Evolutionary conservation across 371 early-diverging fungal species (phyloP).

Genomic region (Cokeromyces recurvatus): DNA sequence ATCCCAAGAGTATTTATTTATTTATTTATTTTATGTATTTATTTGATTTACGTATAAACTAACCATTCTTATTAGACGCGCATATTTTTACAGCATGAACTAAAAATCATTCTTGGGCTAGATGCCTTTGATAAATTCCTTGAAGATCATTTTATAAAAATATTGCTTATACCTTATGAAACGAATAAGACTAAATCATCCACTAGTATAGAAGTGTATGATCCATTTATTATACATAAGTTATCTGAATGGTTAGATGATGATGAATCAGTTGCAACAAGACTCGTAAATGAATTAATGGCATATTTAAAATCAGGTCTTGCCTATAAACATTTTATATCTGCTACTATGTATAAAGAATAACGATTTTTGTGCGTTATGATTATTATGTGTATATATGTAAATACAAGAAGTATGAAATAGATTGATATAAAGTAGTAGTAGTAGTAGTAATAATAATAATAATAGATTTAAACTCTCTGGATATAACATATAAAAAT

Average conservation of each 20-base stretch:
- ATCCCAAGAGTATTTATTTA: conserved; percentile 29
- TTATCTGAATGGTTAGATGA: conserved; percentile 32
- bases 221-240: conserved; percentile 12
- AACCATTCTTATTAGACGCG: too few species aligned
- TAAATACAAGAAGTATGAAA: too few species aligned
- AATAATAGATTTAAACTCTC: too few species aligned
- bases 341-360: conserved; percentile 13
- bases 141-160: conserved; percentile 23
- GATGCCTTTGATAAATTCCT: conserved; percentile 21
- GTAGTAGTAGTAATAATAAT: too few species aligned
- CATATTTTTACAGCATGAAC: conserved; percentile 27
- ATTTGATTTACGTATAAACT: too few species aligned
- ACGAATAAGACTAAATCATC: conserved; percentile 4
- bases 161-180: conserved; percentile 27
- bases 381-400: too few species aligned
- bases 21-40: not conserved
- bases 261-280: conserved; percentile 13
- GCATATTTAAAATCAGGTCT: conserved; percentile 35
- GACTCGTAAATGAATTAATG: conserved; percentile 25
- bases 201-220: conserved; percentile 17
- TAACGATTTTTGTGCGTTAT: too few species aligned
- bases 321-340: conserved; percentile 27
- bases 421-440: too few species aligned
- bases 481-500: too few species aligned
- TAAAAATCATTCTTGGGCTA: conserved; percentile 23